Base-by-base conservation (phyloP, 2,329 filamentous ascomycete species). In the Pestalotiopsis sp. region DNA sequence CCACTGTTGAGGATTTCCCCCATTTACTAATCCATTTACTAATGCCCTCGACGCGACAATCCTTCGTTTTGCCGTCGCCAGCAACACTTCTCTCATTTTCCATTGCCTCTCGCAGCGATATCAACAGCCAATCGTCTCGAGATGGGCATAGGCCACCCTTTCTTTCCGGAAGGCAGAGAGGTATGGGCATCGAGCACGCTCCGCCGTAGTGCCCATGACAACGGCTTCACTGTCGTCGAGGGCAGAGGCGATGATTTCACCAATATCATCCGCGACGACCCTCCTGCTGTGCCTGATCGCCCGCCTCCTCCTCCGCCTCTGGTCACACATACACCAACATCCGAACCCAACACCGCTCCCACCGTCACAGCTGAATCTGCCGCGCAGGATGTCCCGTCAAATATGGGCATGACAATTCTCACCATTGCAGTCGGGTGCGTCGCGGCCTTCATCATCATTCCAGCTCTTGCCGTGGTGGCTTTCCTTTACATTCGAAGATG, bases 401-500 rank as follows among this genome's bases (percentile, higher is more conserved):
- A 36, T n/a, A 61, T 61, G 25, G 59, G 61, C 61, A 64, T 38
- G 14, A 45, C 20, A 4, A 20, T 49, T 11, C 41, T 64, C 39
- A 20, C 38, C n/a, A 64, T 64, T 17, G 41, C 41, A 14, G 25
- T 64, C 20, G 38, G 61, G 6, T 12, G 38, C 23, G 38, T 64
- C 12, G 61, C 61, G 3, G 61, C 39, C 9, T 49, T 64, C 38
- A 64, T 64, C 39, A 25, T 64, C n/a, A 38, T 64, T 14, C 61
- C 61, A 14, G 61, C 61, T 20, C 38, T 64, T 23, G 61, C 61
- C 6, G 61, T 64, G n/a, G 20, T 64, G 4, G 41, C 41, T 25
- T 64, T 20, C 23, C 38, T 64, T 14, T 64, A 64, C 20, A 52
- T 64, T 49, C 61, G 61, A 12, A 38, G 61, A 25, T 64, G 61